phyloP scores from a whole-genome alignment of 257 asterid species.

The Capsicum chinense region DNA sequence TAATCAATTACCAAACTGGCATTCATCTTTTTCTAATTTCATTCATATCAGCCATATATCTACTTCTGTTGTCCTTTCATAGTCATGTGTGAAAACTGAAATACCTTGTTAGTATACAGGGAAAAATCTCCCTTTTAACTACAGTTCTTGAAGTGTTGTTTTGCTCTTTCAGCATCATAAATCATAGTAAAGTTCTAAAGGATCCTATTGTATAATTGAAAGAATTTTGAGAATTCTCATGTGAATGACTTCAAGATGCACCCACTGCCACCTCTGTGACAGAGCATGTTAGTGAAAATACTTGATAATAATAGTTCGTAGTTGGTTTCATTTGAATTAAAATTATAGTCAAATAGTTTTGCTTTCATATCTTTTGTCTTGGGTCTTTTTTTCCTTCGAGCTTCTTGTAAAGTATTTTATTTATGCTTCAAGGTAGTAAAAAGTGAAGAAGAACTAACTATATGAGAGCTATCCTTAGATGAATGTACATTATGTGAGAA shows the following conservation, averaged over 20 bases:
- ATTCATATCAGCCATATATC: neutral
- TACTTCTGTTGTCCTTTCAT: slow-evolving; percentile 3
- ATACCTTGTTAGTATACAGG: slow-evolving; percentile 13
- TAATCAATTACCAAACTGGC: slow-evolving; percentile 1
- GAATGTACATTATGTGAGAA: neutral
- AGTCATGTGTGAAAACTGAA: slow-evolving; percentile 14
- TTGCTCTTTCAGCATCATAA: slow-evolving; percentile 19
- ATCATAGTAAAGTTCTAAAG: neutral
- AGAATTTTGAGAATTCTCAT: neutral
- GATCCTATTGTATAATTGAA: neutral
- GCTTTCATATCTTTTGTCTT: slow-evolving; percentile 7
- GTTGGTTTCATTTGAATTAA: slow-evolving; percentile 5
- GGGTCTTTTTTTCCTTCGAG: neutral
- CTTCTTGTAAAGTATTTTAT: slow-evolving; percentile 1
- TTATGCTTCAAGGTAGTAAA: slow-evolving; percentile 23
- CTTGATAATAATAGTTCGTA: neutral
- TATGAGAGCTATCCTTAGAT: neutral
- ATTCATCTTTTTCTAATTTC: slow-evolving; percentile 16
- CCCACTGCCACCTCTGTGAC: slow-evolving; percentile 2
- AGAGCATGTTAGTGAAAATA: neutral
- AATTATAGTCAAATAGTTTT: neutral
- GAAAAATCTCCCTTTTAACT: slow-evolving; percentile 3
- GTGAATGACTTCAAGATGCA: slow-evolving; percentile 19
- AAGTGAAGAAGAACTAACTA: neutral
- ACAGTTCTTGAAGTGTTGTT: slow-evolving; percentile 23